A percentile compares a stretch with the other conserved stretches of the same genome.
These are phyloP conservation scores for Shiraia bambusicola DNA, from an alignment of 2,329 filamentous ascomycete genomes.

Conservation along the genomic window DNA sequence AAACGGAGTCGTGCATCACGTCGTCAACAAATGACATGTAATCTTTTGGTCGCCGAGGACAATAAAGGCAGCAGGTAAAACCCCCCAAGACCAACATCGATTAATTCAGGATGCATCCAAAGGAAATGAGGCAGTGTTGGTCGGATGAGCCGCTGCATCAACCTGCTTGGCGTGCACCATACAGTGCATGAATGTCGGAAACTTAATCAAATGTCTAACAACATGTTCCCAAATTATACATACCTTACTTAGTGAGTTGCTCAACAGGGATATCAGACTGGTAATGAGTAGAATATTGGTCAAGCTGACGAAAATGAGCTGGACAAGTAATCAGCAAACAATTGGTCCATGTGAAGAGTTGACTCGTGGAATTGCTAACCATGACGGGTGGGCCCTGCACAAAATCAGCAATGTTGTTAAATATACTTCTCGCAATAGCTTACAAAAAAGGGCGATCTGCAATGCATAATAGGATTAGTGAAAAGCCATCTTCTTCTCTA, in stretches of 20 bases:
- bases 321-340: slow-evolving; percentile 28
- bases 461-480: slow-evolving; percentile 13
- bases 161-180: slow-evolving; percentile 16
- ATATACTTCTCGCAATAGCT: not conserved
- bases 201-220: slow-evolving; percentile 20
- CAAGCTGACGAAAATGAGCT: slow-evolving; percentile 72
- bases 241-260: slow-evolving; percentile 69
- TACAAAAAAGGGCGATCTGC: slow-evolving; percentile 45
- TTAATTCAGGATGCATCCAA: slow-evolving; percentile 11
- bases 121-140: slow-evolving; percentile 24
- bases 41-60: not conserved
- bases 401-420: not conserved
- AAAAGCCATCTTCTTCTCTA: not conserved
- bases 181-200: slow-evolving; percentile 6
- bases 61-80: not conserved
- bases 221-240: slow-evolving; percentile 21
- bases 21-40: not conserved
- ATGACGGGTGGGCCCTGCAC: slow-evolving; percentile 54
- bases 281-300: slow-evolving; percentile 79
- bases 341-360: slow-evolving; percentile 9
- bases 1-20: not conserved
- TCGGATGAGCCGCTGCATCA: slow-evolving; percentile 13
- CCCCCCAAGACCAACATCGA: not conserved
- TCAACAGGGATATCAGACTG: slow-evolving; percentile 74
- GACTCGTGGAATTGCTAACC: slow-evolving; percentile 35